A percentile compares a stretch with the other conserved stretches of the same genome.
Evolutionary conservation across 495 filamentous ascomycete species (phyloP).

Genomic region (Tuber melanosporum): DNA sequence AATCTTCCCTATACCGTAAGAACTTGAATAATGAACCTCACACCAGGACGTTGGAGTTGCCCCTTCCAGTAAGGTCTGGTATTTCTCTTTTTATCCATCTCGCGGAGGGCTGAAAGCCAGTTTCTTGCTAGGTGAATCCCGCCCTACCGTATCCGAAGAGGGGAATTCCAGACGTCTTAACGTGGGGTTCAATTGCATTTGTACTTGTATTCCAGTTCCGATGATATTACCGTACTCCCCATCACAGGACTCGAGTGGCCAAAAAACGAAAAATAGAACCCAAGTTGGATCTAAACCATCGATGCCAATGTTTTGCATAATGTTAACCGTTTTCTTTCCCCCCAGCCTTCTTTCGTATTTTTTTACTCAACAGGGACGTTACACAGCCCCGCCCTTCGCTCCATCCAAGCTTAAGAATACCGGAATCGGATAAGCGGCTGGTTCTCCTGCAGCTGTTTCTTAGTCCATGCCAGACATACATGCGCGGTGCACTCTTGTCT

Average conservation of each 20-base stretch:
- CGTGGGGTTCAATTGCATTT: no score
- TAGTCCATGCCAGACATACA: background rate
- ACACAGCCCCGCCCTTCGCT: background rate
- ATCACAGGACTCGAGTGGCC: background rate
- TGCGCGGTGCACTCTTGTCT: background rate
- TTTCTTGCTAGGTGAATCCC: no score
- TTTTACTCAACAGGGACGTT: background rate
- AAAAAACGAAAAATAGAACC: background rate
- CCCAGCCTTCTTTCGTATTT: background rate
- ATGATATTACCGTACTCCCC: background rate
- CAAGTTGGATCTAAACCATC: background rate
- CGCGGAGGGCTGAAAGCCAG: no score
- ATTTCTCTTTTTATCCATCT: no score
- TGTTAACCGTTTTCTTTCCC: background rate
- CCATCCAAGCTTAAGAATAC: background rate
- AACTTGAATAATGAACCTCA: no score
- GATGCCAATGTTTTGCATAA: background rate
- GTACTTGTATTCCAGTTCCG: no score
- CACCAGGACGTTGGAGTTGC: no score
- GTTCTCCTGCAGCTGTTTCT: background rate
- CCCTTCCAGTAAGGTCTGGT: no score
- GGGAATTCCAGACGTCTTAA: no score
- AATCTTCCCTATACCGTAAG: no score
- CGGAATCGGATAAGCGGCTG: background rate
- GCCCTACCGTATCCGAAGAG: no score